Evolutionary conservation across 163 green algal genomes (phyloP).

Genomic region (Chlamydomonas reinhardtii): DNA sequence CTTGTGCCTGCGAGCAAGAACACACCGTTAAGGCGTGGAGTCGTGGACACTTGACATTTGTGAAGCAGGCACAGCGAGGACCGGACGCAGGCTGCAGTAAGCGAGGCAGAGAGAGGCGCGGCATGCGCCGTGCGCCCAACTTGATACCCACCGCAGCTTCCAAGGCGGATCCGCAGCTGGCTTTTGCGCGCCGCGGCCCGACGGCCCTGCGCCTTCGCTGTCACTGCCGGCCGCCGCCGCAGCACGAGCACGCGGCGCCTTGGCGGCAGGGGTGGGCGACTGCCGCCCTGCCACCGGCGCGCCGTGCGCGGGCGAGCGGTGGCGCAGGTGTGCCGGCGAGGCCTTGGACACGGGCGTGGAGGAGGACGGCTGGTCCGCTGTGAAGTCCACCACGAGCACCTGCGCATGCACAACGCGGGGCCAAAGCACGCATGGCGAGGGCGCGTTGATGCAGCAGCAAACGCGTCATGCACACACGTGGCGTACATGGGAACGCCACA

Average conservation of each 20-base stretch:
- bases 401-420: background rate
- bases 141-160: background rate
- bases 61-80: background rate
- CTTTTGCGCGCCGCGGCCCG: background rate
- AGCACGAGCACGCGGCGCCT: background rate
- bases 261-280: background rate
- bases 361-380: background rate
- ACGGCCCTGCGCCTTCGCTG: background rate
- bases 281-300: background rate
- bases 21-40: too few species aligned
- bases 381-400: constrained; percentile 46
- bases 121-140: too few species aligned
- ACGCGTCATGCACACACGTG: too few species aligned
- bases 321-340: background rate
- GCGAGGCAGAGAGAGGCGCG: too few species aligned
- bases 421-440: background rate
- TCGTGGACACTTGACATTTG: too few species aligned
- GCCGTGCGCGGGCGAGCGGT: background rate
- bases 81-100: too few species aligned
- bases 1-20: constrained; percentile 1
- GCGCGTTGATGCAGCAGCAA: background rate
- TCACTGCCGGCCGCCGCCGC: background rate
- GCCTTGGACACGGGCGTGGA: background rate
- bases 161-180: constrained; percentile 10
- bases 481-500: too few species aligned